Base-by-base conservation (phyloP, 257 asterid genomes). In the Nicotiana undulata region DNA sequence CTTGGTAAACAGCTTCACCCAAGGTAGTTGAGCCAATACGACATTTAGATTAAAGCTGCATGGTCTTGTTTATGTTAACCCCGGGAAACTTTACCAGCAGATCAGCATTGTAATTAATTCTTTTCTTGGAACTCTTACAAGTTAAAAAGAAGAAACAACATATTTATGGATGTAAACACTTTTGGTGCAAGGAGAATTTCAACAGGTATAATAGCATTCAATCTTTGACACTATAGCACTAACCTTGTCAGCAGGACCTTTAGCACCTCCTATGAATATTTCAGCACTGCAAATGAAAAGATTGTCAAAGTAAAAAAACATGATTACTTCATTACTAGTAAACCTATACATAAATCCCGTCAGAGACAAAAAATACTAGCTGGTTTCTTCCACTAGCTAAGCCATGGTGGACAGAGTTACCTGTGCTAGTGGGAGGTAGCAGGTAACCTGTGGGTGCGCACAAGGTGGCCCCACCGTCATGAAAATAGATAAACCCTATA, bases 241-340 rank as follows among this genome's bases (percentile, higher is more conserved):
- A 86, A 95, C 98, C 99, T 90, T 93, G 86, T 95, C 89, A 6
- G 95, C 94, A 20, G 99, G 99, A 79, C 98, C 98, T 85, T 91
- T 93, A 1, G 90, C 88, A 58, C 96, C 94, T 88, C 99, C 99
- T n/a, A 89, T 84, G 82, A 93, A 79, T 61, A 93, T 95, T 81
- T 95, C 98, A 90, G 99, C 99, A 26, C 99, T 95, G 97, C 91
- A 89, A 87, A 82, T 64, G 37, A 68, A 77, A 80, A 72, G 65
- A 75, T 70, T 34, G 37, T 77, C 12, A 55, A 49, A 65, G 75
- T 65, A 17, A 17, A 6, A 40, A 20, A 64, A 8, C 75, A 17
- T 1, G 26, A 65, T 16, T 65, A 65, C 75, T 65, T 65, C 51
- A 65, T 17, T 32, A 17, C 15, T 32, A 17, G 34, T 17, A 65